phyloP scores from a whole-genome alignment of 2,329 filamentous ascomycete genomes.

The Lachnellula suecica region DNA sequence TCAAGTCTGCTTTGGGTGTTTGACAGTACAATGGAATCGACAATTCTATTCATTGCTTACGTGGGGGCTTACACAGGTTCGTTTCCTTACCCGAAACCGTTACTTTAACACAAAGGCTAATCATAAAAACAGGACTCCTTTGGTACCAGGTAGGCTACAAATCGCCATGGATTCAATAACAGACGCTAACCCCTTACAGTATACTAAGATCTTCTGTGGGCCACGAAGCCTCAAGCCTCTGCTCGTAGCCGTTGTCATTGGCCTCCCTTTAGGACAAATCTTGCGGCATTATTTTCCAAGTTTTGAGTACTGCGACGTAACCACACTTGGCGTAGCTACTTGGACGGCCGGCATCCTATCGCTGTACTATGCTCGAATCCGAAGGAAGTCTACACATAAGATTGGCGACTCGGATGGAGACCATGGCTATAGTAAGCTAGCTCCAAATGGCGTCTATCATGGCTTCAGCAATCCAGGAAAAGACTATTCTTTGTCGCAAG shows the following conservation, averaged over 20 bases:
- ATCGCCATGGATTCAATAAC: no score
- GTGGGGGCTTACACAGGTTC: slow-evolving; percentile 22
- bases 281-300: slow-evolving; percentile 37
- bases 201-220: slow-evolving; percentile 50
- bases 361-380: slow-evolving; percentile 46
- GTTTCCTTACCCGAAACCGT: no score
- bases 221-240: slow-evolving; percentile 48
- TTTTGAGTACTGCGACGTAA: slow-evolving; percentile 45
- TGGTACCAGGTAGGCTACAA: no score
- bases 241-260: slow-evolving; percentile 43
- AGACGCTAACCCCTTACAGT: no score
- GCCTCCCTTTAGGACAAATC: slow-evolving; percentile 45
- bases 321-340: slow-evolving; percentile 46
- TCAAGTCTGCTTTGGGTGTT: slow-evolving; percentile 50
- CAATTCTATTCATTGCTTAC: slow-evolving; percentile 20
- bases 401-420: slow-evolving; percentile 18
- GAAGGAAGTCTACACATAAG: slow-evolving; percentile 41
- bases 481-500: slow-evolving; percentile 48
- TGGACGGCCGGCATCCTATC: slow-evolving; percentile 54
- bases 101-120: no score
- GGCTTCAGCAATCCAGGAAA: slow-evolving; percentile 24
- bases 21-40: slow-evolving; percentile 33
- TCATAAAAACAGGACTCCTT: no score
- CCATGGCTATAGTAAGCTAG: slow-evolving; percentile 8
- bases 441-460: slow-evolving; percentile 17